Base-by-base conservation (phyloP, 768 basidiomycete genomes). In the Pholiota conissans region DNA sequence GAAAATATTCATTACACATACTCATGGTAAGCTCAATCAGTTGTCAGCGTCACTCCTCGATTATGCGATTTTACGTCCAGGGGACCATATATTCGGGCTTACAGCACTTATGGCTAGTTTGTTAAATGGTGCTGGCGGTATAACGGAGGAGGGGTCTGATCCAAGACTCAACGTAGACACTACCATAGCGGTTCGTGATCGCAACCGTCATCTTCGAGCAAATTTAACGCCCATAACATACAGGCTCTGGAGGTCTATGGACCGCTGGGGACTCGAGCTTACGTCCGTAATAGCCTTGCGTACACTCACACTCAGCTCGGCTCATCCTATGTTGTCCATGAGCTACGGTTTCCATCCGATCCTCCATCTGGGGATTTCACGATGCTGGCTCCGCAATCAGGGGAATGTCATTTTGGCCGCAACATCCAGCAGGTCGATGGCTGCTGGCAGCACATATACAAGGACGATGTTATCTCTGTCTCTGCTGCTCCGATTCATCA, bases 1-100 rank as follows among this genome's bases (percentile, higher is more conserved):
- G 58, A 93, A 92, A 70, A 83, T 95, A 26, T 93, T 94, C 69
- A 85, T 95, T 58, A 94, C 93, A 0, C 93, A 95, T 72, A 89
- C 89, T 0, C 93, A 95, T 73, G 92, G 93, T 91, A 55, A 30
- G 75, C 64, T 24, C 11, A 7, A 14, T n/a, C 30, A 34, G 10
- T 26, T 48, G 16, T 39, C 10, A 34, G 14, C 32, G 16, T 42
- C 11, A 18, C 5, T 27, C 20, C 32, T 22, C 24, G 24, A 37
- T 20, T 29, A 29, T 49, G 37, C 27, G 1, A 32, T 26, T 18
- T 3, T 16, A 22, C 20, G 32, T 59, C n/a, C 65, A 92, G 91
- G 91, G 3, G 89, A 92, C 70, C 90, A 93, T 68, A 89, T 92
- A 24, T 89, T 90, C 67, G 92, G 91, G 7, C 66, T 92, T 7